Base-by-base conservation (phyloP, 208 protist species). In the Phytomonas sp. region DNA sequence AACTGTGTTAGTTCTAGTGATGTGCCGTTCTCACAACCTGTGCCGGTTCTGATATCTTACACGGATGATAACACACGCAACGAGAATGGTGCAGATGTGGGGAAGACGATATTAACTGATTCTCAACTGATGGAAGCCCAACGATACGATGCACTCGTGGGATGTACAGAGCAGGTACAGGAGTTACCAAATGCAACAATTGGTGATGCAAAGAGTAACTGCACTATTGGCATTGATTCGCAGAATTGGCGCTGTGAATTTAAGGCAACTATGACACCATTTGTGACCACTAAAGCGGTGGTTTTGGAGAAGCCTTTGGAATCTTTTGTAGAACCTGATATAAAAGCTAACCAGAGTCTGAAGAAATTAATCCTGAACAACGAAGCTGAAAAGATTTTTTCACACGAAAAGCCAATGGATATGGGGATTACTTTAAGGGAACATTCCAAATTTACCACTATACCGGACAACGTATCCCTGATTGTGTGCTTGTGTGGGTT, bases 401-500 rank as follows among this genome's bases (percentile, higher is more conserved):
- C 45, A 26, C 45, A 56, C 6, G 19, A 56, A 26, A 56, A 56
- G 45, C 19, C 8, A 56, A 19, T 19, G 23, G 45, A 56, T 56
- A 23, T 56, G 23, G 45, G 16, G 2, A 26, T 56, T 56, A 19
- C 45, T 56, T 26, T 56, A 1, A 11, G 45, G 7, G 45, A 56
- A 19, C 19, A 87, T 73, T 92, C 85, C 33, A 87, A 77, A 71
- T 94, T 88, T 78, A 89, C 84, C 12, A 93, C 91, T 29, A 68
- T 95, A 29, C 85, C 75, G 59, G 88, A 92, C 74, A 88, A 80
- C 7, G 80, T 88, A 33, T 82, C 86, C 0, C 75, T 97, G 31
- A 84, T 97, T 40, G 91, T 97, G 16, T 92, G 84, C 67, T 93
- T 97, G 89, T 83, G 91, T 4, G 93, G 93, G 26, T 76, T 97